These are phyloP conservation scores for Globisporangium nagaii DNA, from an alignment of 352 stramenopile species.

Conservation along the genomic window DNA sequence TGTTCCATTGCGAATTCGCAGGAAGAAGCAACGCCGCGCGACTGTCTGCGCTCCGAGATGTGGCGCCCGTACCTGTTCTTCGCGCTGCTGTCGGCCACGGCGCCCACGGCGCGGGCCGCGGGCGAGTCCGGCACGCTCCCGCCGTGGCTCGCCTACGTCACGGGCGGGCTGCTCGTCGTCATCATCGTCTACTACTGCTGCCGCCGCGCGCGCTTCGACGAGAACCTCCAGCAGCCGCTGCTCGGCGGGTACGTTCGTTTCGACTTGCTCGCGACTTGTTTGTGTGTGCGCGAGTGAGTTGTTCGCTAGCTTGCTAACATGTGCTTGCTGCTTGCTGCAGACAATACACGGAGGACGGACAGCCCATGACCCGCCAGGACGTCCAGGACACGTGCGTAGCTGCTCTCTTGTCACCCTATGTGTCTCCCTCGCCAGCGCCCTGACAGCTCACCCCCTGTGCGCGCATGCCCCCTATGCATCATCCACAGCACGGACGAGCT, in stretches of 20 bases:
- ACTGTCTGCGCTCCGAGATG: not conserved
- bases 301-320: not conserved
- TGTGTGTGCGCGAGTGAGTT: not conserved
- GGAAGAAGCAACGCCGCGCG: not conserved
- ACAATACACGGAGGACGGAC: conserved; percentile 84
- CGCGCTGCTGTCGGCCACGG: conserved; percentile 27
- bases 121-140: conserved; percentile 38
- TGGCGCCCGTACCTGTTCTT: conserved; percentile 21
- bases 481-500: conserved; percentile 57
- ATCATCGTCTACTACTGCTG: conserved; percentile 90
- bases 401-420: not conserved
- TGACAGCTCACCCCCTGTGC: too few relatives aligned
- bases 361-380: conserved; percentile 83
- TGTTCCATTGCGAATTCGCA: not conserved
- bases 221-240: conserved; percentile 81
- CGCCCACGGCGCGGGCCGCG: conserved; percentile 21
- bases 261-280: not conserved
- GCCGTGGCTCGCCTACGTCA: conserved; percentile 82
- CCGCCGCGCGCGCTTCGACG: conserved; percentile 77
- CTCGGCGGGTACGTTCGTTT: conserved; percentile 40
- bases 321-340: conserved; percentile 13
- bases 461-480: not conserved
- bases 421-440: too few relatives aligned
- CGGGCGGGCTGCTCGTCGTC: conserved; percentile 71
- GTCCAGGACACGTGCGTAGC: conserved; percentile 59